These are phyloP conservation scores for Sporormia fimetaria DNA, from an alignment of 495 filamentous ascomycete genomes.

Conservation along the genomic window DNA sequence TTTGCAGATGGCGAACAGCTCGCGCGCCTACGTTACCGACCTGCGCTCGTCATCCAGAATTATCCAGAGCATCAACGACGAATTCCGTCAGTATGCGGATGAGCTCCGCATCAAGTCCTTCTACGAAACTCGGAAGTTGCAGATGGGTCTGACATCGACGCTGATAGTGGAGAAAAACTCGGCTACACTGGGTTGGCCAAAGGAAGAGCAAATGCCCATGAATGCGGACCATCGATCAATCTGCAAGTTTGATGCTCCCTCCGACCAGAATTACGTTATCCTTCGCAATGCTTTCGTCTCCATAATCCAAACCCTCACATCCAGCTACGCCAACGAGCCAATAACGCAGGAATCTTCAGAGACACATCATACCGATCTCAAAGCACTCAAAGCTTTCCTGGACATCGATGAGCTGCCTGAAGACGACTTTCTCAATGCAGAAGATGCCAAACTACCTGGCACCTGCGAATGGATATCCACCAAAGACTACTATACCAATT, in stretches of 20 bases:
- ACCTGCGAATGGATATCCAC: constrained; percentile 9
- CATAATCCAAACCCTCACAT: not conserved
- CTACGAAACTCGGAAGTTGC: constrained; percentile 3
- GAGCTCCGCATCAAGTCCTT: constrained; percentile 4
- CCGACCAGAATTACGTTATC: too few relatives aligned
- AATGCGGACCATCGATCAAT: constrained; percentile 9
- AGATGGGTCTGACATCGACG: not conserved
- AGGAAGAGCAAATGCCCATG: not conserved
- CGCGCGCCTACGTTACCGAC: constrained; percentile 5
- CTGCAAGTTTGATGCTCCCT: too few relatives aligned
- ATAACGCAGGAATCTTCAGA: not conserved
- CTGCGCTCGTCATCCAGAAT: not conserved
- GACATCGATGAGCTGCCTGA: too few relatives aligned
- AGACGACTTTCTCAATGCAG: not conserved
- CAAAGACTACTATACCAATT: not conserved
- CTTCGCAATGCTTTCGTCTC: constrained; percentile 1
- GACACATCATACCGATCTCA: too few relatives aligned
- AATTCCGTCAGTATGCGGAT: constrained; percentile 6
- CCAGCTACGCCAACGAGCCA: not conserved
- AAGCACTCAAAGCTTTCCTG: too few relatives aligned
- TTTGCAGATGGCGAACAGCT: constrained; percentile 9
- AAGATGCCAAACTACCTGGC: not conserved
- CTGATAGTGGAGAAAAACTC: constrained; percentile 12
- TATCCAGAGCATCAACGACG: constrained; percentile 6
- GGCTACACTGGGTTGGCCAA: constrained; percentile 8